phyloP scores from a whole-genome alignment of 495 filamentous ascomycete species.

The Talaromyces liani region DNA sequence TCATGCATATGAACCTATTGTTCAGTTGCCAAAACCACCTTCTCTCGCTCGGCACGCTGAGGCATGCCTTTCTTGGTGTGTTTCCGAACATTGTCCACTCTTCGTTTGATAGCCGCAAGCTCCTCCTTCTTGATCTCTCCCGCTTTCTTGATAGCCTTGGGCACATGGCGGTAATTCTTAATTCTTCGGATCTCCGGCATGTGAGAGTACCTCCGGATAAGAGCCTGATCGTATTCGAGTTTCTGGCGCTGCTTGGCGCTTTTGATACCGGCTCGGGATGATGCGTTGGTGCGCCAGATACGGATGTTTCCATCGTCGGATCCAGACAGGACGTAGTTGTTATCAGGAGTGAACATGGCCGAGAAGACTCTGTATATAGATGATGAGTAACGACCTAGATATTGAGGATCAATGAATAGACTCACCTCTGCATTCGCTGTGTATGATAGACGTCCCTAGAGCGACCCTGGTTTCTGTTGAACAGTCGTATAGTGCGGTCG shows the following conservation, averaged over 20 bases:
- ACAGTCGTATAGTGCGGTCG: conserved; percentile 73
- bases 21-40: conserved; percentile 76
- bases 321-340: conserved; percentile 77
- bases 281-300: conserved; percentile 87
- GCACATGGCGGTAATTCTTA: conserved; percentile 81
- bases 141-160: conserved; percentile 94
- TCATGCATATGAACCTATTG: conserved; percentile 37
- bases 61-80: conserved; percentile 70
- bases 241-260: conserved; percentile 72
- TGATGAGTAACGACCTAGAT: conserved; percentile 9
- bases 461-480: conserved; percentile 71
- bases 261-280: conserved; percentile 76
- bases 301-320: conserved; percentile 91
- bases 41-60: conserved; percentile 81
- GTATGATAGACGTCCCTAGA: conserved; percentile 95
- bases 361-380: conserved; percentile 62
- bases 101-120: conserved; percentile 75
- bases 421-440: conserved; percentile 81
- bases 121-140: conserved; percentile 93
- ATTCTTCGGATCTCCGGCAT: conserved; percentile 96
- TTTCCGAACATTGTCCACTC: conserved; percentile 88
- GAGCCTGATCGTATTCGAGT: conserved; percentile 84
- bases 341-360: conserved; percentile 75
- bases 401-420: background rate
- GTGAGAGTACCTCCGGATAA: conserved; percentile 79